Base-by-base conservation (phyloP, 192 early-diverging fungal species). In the Backusella westeae region DNA sequence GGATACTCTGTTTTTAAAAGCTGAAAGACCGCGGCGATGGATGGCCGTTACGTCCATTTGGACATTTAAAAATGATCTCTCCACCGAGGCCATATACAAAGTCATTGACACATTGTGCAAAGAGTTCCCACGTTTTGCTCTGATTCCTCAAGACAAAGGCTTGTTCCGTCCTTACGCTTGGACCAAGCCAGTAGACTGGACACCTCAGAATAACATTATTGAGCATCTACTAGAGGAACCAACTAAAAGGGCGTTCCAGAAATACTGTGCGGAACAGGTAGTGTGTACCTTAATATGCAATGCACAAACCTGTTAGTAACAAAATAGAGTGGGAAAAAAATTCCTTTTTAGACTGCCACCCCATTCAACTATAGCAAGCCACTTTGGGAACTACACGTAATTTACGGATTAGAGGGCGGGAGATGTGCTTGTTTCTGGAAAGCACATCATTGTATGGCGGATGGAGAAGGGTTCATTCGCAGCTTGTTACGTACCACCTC, bases 371-470 rank as follows among this genome's bases (percentile, higher is more conserved):
- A 49, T 32, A 67, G 41, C 14, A 42, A 74, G 52, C 77, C 78
- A 46, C 72, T 77, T 21, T 83, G 81, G 81, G 35, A 56, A 52
- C 63, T 77, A 1, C 72, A 79, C 38, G 53, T 74, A 4, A 67
- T 83, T 6, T 77, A 69, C 34, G 81, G 81, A 38, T 53, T 82
- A 2, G 59, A 71, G n/a, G 32, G 65, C 34, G 75, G 70, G 14
- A 26, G 56, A 23, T 74, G 70, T 29, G 81, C 81, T 5, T 74
- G 76, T 23, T 80, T 79, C 52, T 75, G 77, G 81, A 83, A 79
- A 76, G 81, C 77, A 0, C 81, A 83, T 65, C 81, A 83, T 12
- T 56, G 71, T 34, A 26, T 83, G 68, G 63, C 81, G 8, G 81
- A 83, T 23, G 81, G 78, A 14, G 44, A 77, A 72, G 81, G 81